Evolutionary conservation across 2,329 filamentous ascomycete genomes (phyloP).

Genomic region (Clonostachys rhizophaga): DNA sequence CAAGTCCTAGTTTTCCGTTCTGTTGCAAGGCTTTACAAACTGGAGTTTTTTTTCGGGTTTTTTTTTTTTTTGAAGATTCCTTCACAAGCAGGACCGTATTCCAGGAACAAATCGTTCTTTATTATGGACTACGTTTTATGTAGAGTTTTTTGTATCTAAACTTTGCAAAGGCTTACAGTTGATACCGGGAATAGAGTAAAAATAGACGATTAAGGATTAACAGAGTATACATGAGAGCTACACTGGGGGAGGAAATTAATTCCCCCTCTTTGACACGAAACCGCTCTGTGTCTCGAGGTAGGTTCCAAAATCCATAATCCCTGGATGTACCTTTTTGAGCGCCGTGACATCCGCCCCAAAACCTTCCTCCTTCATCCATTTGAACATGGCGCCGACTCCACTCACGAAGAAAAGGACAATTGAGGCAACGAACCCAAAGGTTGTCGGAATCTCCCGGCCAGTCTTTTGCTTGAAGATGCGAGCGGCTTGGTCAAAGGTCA

Average conservation of each 20-base stretch:
- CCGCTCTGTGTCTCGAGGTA: constrained; percentile 6
- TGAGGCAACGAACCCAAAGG: constrained; percentile 17
- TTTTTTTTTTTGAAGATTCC: too few relatives aligned
- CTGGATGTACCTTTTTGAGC: constrained; percentile 16
- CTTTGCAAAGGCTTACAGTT: too few relatives aligned
- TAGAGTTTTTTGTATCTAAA: too few relatives aligned
- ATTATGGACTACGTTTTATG: too few relatives aligned
- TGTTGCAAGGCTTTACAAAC: too few relatives aligned
- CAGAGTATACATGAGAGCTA: too few relatives aligned
- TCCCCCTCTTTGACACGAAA: not conserved
- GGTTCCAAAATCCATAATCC: constrained; percentile 14
- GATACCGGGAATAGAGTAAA: too few relatives aligned
- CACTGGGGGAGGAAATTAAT: not conserved
- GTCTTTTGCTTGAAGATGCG: constrained; percentile 21
- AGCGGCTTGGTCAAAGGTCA: constrained; percentile 21
- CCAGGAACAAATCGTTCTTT: too few relatives aligned
- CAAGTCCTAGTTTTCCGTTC: too few relatives aligned
- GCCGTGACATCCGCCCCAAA: constrained; percentile 24
- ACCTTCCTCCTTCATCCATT: constrained; percentile 26
- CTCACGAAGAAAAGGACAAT: constrained; percentile 17
- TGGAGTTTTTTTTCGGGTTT: too few relatives aligned
- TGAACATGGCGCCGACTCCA: constrained; percentile 27
- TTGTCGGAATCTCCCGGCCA: constrained; percentile 17
- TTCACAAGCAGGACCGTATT: too few relatives aligned
- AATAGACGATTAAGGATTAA: too few relatives aligned